phyloP scores from a whole-genome alignment of 768 basidiomycete genomes.

The Lactarius psammicola region DNA sequence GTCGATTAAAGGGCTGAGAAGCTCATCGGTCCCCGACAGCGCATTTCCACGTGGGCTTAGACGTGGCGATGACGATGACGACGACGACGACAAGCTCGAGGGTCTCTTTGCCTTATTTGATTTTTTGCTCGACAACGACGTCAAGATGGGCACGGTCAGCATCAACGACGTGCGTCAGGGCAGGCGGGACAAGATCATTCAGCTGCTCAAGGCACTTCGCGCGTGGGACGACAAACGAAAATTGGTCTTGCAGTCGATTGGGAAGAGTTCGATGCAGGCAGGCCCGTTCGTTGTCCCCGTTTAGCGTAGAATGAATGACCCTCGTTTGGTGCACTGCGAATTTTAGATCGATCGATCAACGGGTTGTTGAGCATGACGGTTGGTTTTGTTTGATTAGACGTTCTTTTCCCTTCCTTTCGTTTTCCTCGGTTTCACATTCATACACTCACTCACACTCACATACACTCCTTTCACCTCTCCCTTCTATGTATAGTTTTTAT shows the following conservation, averaged over 20 bases:
- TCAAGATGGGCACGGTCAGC: conserved; percentile 87
- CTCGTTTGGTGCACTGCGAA: not conserved
- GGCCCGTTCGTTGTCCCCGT: conserved; percentile 33
- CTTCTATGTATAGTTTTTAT: not conserved
- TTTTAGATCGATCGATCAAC: not conserved
- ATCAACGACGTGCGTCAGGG: conserved; percentile 91
- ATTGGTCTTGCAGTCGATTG: conserved; percentile 54
- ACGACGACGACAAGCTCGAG: conserved; percentile 74
- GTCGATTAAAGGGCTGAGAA: conserved; percentile 62
- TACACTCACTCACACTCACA: too few relatives aligned
- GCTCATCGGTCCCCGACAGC: conserved; percentile 73
- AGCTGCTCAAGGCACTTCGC: conserved; percentile 74
- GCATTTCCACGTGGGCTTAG: conserved; percentile 63
- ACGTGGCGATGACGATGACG: too few relatives aligned
- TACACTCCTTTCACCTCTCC: not conserved
- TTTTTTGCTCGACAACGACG: conserved; percentile 87
- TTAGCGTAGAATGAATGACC: not conserved
- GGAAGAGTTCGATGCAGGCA: conserved; percentile 33
- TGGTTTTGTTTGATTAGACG: not conserved
- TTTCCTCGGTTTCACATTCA: too few relatives aligned
- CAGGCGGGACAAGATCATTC: conserved; percentile 75
- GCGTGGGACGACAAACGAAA: conserved; percentile 76
- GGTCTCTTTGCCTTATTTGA: conserved; percentile 90
- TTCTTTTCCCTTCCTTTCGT: not conserved
- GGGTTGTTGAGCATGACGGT: not conserved